Conservation (phyloP, 495 filamentous ascomycete species). For the Astrothelium subdiscretum region DNA sequence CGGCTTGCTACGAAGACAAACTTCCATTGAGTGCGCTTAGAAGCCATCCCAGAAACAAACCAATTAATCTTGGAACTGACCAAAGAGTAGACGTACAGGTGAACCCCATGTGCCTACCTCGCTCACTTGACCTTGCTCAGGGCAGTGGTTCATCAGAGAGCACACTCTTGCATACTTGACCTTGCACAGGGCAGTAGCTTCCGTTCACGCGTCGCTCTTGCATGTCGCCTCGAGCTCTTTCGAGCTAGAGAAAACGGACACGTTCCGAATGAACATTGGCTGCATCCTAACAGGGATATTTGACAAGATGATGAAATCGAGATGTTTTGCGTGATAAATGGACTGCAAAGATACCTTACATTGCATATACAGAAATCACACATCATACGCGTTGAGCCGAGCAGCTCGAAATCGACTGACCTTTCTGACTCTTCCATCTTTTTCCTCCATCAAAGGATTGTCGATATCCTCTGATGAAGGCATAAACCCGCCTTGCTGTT, state of each 20-base stretch:
- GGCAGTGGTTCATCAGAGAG: background rate
- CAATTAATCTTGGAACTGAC: background rate
- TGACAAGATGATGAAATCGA: background rate
- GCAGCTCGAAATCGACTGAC: conserved; percentile 88
- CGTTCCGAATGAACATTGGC: background rate
- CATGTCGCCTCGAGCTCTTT: background rate
- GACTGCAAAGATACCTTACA: too few species aligned
- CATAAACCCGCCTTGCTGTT: conserved; percentile 65
- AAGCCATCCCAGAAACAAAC: background rate
- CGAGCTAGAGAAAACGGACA: background rate
- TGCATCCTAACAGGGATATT: background rate
- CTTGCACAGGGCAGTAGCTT: background rate
- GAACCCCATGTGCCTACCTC: background rate
- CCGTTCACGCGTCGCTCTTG: background rate
- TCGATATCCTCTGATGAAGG: conserved; percentile 46
- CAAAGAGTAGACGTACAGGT: background rate
- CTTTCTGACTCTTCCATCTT: conserved; percentile 52
- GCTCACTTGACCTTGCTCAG: background rate
- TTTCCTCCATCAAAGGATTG: conserved; percentile 47
- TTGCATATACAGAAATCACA: background rate
- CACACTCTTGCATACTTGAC: background rate
- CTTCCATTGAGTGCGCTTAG: background rate
- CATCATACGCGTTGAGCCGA: conserved; percentile 33
- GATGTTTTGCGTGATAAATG: too few species aligned
- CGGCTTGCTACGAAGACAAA: background rate